phyloP scores from a whole-genome alignment of 2,329 filamentous ascomycete species.

The Aspergillus glaucus region DNA sequence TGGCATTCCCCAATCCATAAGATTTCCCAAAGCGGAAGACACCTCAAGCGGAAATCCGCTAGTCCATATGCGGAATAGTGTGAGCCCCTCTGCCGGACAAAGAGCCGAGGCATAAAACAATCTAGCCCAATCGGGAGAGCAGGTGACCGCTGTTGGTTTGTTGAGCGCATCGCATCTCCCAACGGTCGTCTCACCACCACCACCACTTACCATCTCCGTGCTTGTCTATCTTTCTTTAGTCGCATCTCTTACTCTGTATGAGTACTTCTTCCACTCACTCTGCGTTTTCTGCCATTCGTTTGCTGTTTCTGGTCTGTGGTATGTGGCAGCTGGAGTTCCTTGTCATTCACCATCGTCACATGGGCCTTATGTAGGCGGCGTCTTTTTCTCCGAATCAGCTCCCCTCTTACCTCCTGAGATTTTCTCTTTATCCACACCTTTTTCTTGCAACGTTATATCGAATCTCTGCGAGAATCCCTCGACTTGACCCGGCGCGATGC shows the following conservation, averaged over 20 bases:
- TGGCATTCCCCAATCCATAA: neutral
- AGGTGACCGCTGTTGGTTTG: constrained; percentile 9
- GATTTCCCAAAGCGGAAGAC: neutral
- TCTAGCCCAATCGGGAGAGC: constrained; percentile 2
- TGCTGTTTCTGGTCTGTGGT: neutral
- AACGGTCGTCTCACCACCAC: constrained; percentile 6
- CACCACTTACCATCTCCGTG: constrained; percentile 4
- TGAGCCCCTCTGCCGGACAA: neutral
- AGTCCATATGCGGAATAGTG: constrained; percentile 2
- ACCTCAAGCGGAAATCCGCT: neutral
- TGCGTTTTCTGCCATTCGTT: constrained; percentile 5
- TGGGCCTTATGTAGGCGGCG: constrained; percentile 29
- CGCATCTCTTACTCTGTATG: neutral
- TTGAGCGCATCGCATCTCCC: constrained; percentile 12
- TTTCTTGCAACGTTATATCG: constrained; percentile 1
- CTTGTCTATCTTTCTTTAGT: neutral
- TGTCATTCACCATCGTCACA: constrained; percentile 25
- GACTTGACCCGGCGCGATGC: constrained; percentile 56
- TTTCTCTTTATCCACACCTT: constrained; percentile 4
- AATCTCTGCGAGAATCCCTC: constrained; percentile 10
- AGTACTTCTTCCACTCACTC: constrained; percentile 1
- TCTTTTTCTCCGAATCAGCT: constrained; percentile 21
- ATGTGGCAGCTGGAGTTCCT: neutral
- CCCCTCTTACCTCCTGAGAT: constrained; percentile 4
- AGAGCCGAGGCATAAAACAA: constrained; percentile 1